A percentile compares a stretch with the other conserved stretches of the same genome.
phyloP scores from a whole-genome alignment of 208 protist species.

The Acanthamoeba lenticulata region DNA sequence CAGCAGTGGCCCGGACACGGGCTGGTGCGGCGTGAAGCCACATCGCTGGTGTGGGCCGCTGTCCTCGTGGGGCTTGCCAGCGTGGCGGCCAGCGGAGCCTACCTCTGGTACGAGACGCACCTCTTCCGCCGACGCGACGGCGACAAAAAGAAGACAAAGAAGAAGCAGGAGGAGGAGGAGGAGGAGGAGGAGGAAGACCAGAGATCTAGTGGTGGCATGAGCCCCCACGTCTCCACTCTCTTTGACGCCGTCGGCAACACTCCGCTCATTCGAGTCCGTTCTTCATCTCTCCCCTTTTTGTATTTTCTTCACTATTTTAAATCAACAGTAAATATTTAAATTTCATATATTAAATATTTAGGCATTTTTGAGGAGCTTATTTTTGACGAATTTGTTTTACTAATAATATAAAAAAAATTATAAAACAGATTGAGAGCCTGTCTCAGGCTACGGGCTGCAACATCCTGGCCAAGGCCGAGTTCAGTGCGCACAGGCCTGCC shows the following conservation, averaged over 20 bases:
- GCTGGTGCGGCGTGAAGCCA: background rate
- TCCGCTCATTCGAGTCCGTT: background rate
- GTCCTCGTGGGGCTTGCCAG: background rate
- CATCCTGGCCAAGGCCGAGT: constrained; percentile 30
- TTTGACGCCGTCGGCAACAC: background rate
- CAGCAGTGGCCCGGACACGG: background rate
- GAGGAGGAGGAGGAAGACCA: too few species aligned
- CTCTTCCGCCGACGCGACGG: background rate
- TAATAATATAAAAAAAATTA: background rate
- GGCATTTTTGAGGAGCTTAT: background rate
- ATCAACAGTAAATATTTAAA: too few species aligned
- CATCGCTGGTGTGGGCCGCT: background rate
- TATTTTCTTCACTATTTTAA: background rate
- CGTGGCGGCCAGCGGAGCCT: background rate
- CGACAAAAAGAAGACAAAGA: too few species aligned
- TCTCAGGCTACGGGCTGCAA: background rate
- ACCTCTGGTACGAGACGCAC: background rate
- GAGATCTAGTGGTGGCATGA: too few species aligned
- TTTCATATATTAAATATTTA: too few species aligned
- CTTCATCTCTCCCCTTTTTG: too few species aligned
- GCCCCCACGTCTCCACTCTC: background rate
- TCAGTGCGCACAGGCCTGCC: background rate
- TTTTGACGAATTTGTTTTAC: background rate
- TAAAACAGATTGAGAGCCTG: background rate
- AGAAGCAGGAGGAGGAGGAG: too few species aligned